A percentile compares a stretch with the other conserved stretches of the same genome.
Conservation (phyloP, 2,329 filamentous ascomycete genomes). For the Botrytis squamosa region DNA sequence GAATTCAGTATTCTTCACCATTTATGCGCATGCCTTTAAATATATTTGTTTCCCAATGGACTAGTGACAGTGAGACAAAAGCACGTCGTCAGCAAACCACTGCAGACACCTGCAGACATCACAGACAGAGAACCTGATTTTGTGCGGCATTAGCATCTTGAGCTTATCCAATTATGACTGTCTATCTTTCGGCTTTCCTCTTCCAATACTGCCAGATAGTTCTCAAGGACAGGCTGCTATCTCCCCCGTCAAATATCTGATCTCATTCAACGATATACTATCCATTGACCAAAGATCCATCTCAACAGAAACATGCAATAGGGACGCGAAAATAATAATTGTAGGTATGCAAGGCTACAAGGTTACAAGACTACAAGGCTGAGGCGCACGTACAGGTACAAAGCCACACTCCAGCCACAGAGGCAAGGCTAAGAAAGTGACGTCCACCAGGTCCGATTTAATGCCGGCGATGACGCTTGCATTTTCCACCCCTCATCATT, state of each 20-base stretch:
- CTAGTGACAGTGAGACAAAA: background rate
- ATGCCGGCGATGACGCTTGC: slow-evolving; percentile 18
- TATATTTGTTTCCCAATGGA: background rate
- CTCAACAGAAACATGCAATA: background rate
- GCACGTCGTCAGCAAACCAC: background rate
- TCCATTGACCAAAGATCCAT: background rate
- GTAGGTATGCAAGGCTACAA: background rate
- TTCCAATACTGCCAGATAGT: background rate
- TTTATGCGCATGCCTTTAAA: background rate
- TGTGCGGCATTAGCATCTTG: background rate
- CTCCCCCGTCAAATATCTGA: too few relatives aligned
- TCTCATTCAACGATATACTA: background rate
- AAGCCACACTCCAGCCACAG: background rate
- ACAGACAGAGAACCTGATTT: background rate
- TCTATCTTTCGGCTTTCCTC: background rate
- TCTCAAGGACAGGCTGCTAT: background rate
- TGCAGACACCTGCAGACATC: background rate
- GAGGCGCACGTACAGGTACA: background rate
- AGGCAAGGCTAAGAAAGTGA: background rate
- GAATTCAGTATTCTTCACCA: background rate
- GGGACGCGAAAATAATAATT: background rate
- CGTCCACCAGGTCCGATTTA: slow-evolving; percentile 4
- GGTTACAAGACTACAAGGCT: background rate
- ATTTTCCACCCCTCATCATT: slow-evolving; percentile 5
- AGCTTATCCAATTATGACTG: background rate